Conservation (phyloP, 139 green algal species). For the Ettlia oleoabundans region DNA sequence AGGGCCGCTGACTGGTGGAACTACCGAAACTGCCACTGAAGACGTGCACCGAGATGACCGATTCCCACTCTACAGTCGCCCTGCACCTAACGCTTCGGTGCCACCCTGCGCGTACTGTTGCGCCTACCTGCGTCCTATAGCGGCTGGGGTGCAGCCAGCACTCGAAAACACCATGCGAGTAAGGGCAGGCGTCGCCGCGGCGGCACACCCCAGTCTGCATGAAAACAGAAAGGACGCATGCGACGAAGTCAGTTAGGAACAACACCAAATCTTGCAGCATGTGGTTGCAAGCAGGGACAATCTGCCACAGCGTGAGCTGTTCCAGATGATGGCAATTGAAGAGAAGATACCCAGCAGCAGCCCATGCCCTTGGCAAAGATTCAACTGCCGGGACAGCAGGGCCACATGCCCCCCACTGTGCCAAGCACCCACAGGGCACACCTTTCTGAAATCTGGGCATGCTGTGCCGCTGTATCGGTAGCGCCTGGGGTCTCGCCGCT, state of each 20-base stretch:
- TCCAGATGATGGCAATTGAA: background rate
- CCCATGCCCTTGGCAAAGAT: too few relatives aligned
- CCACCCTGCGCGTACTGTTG: background rate
- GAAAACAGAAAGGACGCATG: background rate
- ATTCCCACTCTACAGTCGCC: too few relatives aligned
- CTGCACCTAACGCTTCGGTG: too few relatives aligned
- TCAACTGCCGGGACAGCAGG: background rate
- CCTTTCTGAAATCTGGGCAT: constrained; percentile 91
- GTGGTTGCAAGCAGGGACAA: too few relatives aligned
- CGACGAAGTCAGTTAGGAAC: too few relatives aligned
- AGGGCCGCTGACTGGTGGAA: too few relatives aligned
- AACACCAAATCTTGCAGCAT: too few relatives aligned
- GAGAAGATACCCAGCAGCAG: too few relatives aligned
- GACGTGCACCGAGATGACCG: too few relatives aligned
- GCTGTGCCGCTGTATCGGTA: constrained; percentile 76
- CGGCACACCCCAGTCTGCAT: constrained; percentile 80
- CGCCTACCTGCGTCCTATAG: constrained; percentile 84
- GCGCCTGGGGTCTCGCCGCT: constrained; percentile 70
- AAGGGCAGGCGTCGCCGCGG: constrained; percentile 88
- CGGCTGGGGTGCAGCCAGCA: constrained; percentile 95
- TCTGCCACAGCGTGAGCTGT: too few relatives aligned
- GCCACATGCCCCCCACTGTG: background rate
- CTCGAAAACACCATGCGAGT: constrained; percentile 97
- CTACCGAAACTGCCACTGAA: too few relatives aligned
- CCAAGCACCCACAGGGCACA: too few relatives aligned